Evolutionary conservation across 2,329 filamentous ascomycete species (phyloP), one percentile per base, ranked within the genome.

Genomic region (Aspergillus terreus): DNA sequence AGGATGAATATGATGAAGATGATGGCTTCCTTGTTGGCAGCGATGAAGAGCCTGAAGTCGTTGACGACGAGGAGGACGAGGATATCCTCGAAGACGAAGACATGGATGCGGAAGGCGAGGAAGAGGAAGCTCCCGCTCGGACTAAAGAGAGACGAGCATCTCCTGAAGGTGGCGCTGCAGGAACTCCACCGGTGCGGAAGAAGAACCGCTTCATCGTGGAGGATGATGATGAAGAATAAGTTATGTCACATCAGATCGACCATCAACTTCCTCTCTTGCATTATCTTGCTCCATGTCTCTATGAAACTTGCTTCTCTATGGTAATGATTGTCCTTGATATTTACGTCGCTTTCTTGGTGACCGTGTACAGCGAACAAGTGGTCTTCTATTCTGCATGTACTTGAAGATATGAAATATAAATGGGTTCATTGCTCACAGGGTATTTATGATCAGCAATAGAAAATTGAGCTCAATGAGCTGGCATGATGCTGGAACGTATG

Each of bases 1-100:
- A 91, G 68, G 87, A 95, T 71, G 86, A 92, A 62, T 92, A 92
- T 63, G 88, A 92, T 65, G 86, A 88, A 63, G 86, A 88, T 44
- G 88, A 92, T 63, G 88, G 87, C 48, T 92, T 92, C 71, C 84
- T 92, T 47, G 76, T 76, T 21, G 70, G 69, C 14, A 76, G 74
- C 44, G 76, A 78, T 46, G 76, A 78, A 60, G 76, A 78, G 44
- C 64, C 69, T 2, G 76, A 78, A 53, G 62, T 76, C 30, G 73
- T 69, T 14, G 75, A 70, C 7, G 70, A 71, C 21, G 73, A 73
- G 19, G 73, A 71, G 4, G 75, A 76, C 11, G 72, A 74, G 44
- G 70, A 72, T 17, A 65, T 69, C 19, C 60, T 71, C 7, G 71
- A 71, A 43, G 74, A 75, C 46, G 74, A 74, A 2, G 72, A 75